These are phyloP conservation scores for Aspergillus aculeatinus DNA, from an alignment of 2,329 filamentous ascomycete genomes.

Conservation along the genomic window DNA sequence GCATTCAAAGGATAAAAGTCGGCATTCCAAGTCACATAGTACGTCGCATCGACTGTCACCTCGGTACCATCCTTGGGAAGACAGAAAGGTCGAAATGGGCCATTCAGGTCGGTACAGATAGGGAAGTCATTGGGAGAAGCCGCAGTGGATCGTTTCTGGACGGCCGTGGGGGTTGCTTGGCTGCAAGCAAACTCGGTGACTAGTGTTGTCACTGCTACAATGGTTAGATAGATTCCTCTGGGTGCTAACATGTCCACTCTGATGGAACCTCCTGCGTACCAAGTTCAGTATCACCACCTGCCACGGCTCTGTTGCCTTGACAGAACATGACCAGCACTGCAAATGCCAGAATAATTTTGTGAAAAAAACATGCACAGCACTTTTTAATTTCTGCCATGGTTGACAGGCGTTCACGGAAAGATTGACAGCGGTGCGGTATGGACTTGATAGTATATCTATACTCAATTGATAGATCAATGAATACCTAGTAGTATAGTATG, in stretches of 20 bases:
- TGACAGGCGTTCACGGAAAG: neutral
- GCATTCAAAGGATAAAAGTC: slow-evolving; percentile 33
- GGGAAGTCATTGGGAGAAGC: slow-evolving; percentile 29
- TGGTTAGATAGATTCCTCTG: neutral
- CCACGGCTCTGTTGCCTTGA: neutral
- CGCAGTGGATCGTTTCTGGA: slow-evolving; percentile 4
- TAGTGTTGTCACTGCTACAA: neutral
- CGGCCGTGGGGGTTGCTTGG: slow-evolving; percentile 1
- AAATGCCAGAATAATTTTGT: neutral
- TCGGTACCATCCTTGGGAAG: slow-evolving; percentile 34
- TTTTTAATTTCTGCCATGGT: neutral
- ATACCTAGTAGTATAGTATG: too few species aligned
- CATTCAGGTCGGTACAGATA: slow-evolving; percentile 28
- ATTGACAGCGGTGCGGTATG: neutral
- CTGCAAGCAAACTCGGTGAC: slow-evolving; percentile 6
- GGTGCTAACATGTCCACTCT: neutral
- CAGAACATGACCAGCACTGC: neutral
- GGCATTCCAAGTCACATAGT: slow-evolving; percentile 43
- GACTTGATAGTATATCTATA: neutral
- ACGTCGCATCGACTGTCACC: slow-evolving; percentile 39
- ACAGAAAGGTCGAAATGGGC: slow-evolving; percentile 33
- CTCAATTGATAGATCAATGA: neutral
- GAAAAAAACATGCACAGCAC: neutral
- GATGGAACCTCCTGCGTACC: neutral
- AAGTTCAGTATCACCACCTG: neutral